Evolutionary conservation across 208 protist genomes (phyloP).

Genomic region (Leptomonas seymouri): DNA sequence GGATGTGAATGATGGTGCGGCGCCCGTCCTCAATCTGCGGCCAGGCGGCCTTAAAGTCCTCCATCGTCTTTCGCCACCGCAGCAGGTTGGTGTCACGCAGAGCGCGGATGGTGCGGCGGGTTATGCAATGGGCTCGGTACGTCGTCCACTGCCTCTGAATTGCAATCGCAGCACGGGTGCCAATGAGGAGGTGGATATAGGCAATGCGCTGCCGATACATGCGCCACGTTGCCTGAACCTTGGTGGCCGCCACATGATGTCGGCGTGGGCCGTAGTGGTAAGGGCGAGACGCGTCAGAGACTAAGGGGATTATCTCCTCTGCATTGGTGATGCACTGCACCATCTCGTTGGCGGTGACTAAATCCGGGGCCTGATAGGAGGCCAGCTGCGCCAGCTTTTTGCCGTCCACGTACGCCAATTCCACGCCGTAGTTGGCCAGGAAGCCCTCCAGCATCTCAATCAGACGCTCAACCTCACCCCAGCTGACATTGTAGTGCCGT

Average conservation of each 20-base stretch:
- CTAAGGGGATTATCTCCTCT: constrained; percentile 78
- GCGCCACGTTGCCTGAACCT: constrained; percentile 89
- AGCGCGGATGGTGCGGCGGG: constrained; percentile 67
- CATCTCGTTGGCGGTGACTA: constrained; percentile 56
- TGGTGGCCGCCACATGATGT: constrained; percentile 74
- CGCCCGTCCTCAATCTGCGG: constrained; percentile 54
- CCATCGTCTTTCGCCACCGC: constrained; percentile 85
- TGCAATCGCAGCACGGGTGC: constrained; percentile 73
- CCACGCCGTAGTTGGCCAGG: constrained; percentile 75
- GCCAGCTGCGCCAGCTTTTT: constrained; percentile 84
- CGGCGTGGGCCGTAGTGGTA: constrained; percentile 67
- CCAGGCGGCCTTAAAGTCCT: constrained; percentile 75
- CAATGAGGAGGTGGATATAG: constrained; percentile 80
- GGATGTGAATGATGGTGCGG: constrained; percentile 84
- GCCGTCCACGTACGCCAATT: constrained; percentile 91
- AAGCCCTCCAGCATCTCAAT: constrained; percentile 82
- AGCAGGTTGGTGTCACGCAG: constrained; percentile 55
- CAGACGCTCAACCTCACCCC: constrained; percentile 85
- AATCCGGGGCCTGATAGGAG: constrained; percentile 57
- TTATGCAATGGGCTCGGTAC: constrained; percentile 74
- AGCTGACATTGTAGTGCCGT: constrained; percentile 72
- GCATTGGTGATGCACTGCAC: constrained; percentile 83
- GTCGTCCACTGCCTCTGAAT: constrained; percentile 89
- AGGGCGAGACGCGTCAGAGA: constrained; percentile 48
- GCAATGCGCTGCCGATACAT: constrained; percentile 87